phyloP scores from a whole-genome alignment of 805 yeast species.

The Starmerella vaccinii region DNA sequence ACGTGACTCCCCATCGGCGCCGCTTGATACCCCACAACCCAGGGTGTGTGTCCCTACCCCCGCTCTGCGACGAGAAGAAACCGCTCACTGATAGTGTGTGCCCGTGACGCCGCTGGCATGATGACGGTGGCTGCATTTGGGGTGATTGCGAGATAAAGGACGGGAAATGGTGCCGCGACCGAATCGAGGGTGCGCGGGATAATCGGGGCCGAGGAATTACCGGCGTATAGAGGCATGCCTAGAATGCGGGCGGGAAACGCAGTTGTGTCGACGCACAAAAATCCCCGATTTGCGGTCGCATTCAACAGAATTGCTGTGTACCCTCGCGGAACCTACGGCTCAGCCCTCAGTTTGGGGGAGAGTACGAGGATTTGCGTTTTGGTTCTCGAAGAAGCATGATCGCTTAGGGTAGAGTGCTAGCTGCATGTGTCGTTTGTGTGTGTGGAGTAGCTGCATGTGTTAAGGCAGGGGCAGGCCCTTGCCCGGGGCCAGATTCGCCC shows the following conservation, averaged over 20 bases:
- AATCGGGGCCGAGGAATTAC: no score
- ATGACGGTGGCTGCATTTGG: neutral
- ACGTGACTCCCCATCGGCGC: neutral
- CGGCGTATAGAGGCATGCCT: no score
- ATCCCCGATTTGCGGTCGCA: no score
- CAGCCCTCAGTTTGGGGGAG: no score
- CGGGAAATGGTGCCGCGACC: no score
- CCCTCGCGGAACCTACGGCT: no score
- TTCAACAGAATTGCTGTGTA: no score
- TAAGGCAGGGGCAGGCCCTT: neutral
- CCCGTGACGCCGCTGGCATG: neutral
- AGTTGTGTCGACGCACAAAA: no score
- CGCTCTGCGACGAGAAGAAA: neutral
- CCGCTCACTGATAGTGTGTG: neutral
- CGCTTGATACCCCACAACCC: neutral
- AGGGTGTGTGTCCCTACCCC: neutral
- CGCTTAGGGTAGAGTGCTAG: neutral
- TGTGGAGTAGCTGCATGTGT: slow-evolving; percentile 3
- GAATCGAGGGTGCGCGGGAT: no score
- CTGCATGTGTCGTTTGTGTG: neutral
- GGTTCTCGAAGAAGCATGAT: neutral
- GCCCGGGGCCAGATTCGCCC: neutral
- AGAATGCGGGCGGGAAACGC: no score
- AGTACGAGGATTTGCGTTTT: no score
- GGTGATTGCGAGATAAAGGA: neutral